Conservation (phyloP, 805 yeast genomes). For the Sugiyamaella marilandica region DNA sequence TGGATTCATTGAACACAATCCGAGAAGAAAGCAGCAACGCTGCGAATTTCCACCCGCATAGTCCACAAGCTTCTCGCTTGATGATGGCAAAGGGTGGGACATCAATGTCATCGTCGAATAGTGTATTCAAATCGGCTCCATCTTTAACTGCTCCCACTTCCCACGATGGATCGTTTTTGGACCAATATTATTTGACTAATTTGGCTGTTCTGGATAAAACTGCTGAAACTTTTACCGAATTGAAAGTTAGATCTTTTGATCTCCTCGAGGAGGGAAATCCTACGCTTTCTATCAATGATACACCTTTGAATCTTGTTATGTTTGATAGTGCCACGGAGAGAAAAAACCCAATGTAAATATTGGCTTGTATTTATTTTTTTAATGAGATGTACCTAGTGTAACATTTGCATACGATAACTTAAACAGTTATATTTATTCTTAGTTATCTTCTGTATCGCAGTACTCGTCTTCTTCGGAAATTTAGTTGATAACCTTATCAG, state of each 20-base stretch:
- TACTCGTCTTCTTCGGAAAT: no score
- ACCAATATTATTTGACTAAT: slow-evolving; percentile 20
- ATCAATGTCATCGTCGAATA: neutral
- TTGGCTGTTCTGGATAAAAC: slow-evolving; percentile 30
- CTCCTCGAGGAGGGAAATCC: slow-evolving; percentile 55
- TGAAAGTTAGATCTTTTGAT: slow-evolving; percentile 48
- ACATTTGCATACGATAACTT: neutral
- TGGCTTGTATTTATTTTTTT: slow-evolving; percentile 7
- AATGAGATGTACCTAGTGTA: neutral
- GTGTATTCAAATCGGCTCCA: neutral
- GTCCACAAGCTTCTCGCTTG: neutral
- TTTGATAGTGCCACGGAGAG: slow-evolving; percentile 50
- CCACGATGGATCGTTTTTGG: neutral
- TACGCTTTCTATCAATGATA: slow-evolving; percentile 44
- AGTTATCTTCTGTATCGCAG: no score
- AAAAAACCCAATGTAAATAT: slow-evolving; percentile 37
- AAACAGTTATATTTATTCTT: neutral
- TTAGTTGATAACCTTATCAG: no score
- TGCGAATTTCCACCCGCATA: neutral
- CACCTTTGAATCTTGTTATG: slow-evolving; percentile 48
- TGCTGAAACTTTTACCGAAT: slow-evolving; percentile 32
- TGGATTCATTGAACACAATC: slow-evolving; percentile 18
- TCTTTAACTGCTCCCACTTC: neutral
- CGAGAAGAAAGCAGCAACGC: slow-evolving; percentile 7
- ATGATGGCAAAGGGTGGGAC: neutral